Conservation (phyloP, 805 yeast genomes). For the Pichia cabralensis region DNA sequence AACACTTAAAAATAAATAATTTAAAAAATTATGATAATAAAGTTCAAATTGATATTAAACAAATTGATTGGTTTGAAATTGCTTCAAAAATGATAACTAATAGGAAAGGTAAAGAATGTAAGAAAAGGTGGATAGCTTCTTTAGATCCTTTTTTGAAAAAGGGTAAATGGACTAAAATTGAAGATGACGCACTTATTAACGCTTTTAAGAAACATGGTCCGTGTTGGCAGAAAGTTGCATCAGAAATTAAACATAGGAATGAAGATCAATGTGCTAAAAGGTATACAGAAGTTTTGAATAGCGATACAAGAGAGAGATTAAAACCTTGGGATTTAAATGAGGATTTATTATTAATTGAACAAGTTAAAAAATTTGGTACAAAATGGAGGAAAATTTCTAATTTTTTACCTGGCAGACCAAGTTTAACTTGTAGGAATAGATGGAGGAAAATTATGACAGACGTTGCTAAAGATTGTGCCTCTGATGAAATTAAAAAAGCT, state of each 20-base stretch:
- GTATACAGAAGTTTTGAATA: slow-evolving; percentile 81
- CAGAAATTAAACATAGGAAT: slow-evolving; percentile 71
- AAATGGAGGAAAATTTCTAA: slow-evolving; percentile 78
- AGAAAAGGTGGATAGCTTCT: slow-evolving; percentile 81
- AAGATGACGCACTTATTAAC: slow-evolving; percentile 54
- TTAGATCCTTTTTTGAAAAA: slow-evolving; percentile 72
- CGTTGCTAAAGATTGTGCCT: slow-evolving; percentile 59
- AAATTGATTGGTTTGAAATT: slow-evolving; percentile 54
- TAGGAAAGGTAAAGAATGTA: slow-evolving; percentile 71
- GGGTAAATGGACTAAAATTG: slow-evolving; percentile 81
- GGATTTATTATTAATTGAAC: slow-evolving; percentile 57
- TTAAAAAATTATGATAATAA: slow-evolving; percentile 13
- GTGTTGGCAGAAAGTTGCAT: slow-evolving; percentile 77
- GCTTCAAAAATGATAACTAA: slow-evolving; percentile 33
- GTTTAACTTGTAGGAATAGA: slow-evolving; percentile 82
- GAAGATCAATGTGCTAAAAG: slow-evolving; percentile 94
- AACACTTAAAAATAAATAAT: slow-evolving; percentile 16
- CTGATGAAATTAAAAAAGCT: slow-evolving; percentile 42
- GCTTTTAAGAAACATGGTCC: slow-evolving; percentile 67
- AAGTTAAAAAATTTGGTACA: slow-evolving; percentile 68
- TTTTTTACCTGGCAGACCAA: slow-evolving; percentile 70
- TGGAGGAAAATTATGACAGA: slow-evolving; percentile 83
- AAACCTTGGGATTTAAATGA: slow-evolving; percentile 75
- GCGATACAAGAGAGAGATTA: slow-evolving; percentile 64
- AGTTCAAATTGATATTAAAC: slow-evolving; percentile 28